These are phyloP conservation scores for Eleusine indica DNA, from an alignment of 176 grass and related monocot species.

Conservation along the genomic window DNA sequence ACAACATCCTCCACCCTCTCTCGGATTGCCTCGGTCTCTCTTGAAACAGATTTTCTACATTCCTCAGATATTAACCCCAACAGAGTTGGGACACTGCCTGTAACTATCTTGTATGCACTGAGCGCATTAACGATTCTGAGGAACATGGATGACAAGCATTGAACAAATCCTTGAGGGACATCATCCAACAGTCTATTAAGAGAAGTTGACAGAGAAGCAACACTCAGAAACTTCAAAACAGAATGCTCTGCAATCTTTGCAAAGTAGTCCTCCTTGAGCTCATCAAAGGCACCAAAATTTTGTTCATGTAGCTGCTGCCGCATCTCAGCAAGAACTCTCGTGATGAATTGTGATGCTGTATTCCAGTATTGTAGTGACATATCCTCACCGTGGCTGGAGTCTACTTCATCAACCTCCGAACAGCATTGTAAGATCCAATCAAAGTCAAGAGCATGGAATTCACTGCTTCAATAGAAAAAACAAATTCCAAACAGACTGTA, in stretches of 20 bases:
- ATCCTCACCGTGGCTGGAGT: neutral
- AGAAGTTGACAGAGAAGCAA: neutral
- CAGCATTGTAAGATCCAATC: constrained; percentile 13
- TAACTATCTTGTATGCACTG: constrained; percentile 16
- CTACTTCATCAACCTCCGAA: constrained; percentile 12
- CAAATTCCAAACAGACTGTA: neutral
- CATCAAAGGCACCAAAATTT: constrained; percentile 25
- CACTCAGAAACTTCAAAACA: constrained; percentile 23
- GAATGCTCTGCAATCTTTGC: constrained; percentile 14
- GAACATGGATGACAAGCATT: constrained; percentile 8
- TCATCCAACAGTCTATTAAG: constrained; percentile 14
- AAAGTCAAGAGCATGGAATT: neutral
- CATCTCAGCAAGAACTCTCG: constrained; percentile 31
- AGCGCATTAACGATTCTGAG: neutral
- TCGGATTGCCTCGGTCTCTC: constrained; percentile 6
- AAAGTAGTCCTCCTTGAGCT: constrained; percentile 30
- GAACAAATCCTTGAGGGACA: neutral
- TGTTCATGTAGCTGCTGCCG: constrained; percentile 14
- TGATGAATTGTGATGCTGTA: constrained; percentile 15
- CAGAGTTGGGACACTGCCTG: neutral
- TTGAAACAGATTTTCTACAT: constrained; percentile 3
- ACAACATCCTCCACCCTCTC: constrained; percentile 11
- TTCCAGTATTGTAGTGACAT: constrained; percentile 23
- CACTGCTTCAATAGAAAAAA: constrained; percentile 15
- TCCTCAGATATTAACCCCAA: constrained; percentile 12